A percentile compares a stretch with the other conserved stretches of the same genome.
Evolutionary conservation across 1,284 basidiomycete genomes (phyloP).

Genomic region (Leccinum subfulvum): DNA sequence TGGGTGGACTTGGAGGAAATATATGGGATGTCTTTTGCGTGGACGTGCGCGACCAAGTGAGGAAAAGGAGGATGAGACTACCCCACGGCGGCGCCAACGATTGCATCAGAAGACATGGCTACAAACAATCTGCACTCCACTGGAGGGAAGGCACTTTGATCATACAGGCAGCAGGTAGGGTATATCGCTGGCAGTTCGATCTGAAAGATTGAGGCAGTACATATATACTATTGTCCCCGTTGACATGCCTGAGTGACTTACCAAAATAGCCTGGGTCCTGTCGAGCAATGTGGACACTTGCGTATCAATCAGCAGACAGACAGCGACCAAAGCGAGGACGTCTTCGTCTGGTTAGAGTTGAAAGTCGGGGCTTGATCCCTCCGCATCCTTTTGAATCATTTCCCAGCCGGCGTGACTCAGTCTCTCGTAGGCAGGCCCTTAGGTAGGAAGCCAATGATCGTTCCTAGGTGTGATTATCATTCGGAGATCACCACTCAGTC

Average conservation of each 20-base stretch:
- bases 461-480: neutral
- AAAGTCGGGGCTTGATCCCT: too few relatives aligned
- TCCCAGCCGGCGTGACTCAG: neutral
- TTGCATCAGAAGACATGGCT: neutral
- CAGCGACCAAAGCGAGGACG: neutral
- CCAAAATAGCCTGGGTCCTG: neutral
- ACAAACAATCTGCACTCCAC: neutral
- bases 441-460: too few relatives aligned
- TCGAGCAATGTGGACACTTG: neutral
- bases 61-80: conserved; percentile 2
- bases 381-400: too few relatives aligned
- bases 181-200: neutral
- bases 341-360: too few relatives aligned
- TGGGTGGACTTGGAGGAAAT: conserved; percentile 13
- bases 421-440: too few relatives aligned
- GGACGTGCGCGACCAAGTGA: conserved; percentile 1
- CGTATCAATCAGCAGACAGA: neutral
- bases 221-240: neutral
- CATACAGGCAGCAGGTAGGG: neutral
- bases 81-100: neutral
- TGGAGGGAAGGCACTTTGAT: neutral
- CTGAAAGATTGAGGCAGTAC: neutral
- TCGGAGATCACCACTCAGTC: neutral
- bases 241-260: neutral
- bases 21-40: neutral